Conservation (phyloP, 2,329 filamentous ascomycete genomes). For the Aspergillus sp. region DNA sequence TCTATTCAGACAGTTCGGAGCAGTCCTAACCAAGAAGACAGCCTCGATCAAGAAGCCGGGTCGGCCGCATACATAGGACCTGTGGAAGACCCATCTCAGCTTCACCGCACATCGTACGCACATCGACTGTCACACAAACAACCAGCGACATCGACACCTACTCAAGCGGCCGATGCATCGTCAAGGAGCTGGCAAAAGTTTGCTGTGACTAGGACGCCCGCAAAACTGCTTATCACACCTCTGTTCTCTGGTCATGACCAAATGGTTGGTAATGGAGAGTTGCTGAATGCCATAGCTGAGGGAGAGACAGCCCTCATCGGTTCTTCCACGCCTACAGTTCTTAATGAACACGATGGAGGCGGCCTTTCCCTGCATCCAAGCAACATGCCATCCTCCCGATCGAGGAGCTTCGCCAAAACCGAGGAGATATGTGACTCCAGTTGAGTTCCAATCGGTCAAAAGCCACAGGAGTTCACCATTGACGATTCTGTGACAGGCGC, state of each 20-base stretch:
- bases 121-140: background rate
- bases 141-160: background rate
- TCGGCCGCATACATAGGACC: background rate
- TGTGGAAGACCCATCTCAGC: slow-evolving; percentile 1
- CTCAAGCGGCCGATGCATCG: background rate
- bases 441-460: no score
- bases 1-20: background rate
- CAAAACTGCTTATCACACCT: background rate
- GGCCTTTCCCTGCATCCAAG: background rate
- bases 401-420: slow-evolving; percentile 1
- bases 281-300: background rate
- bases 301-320: background rate
- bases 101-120: background rate
- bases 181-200: background rate
- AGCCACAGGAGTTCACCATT: no score
- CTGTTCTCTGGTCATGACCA: background rate
- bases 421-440: slow-evolving; percentile 4
- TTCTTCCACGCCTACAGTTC: background rate
- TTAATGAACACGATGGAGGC: background rate
- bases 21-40: slow-evolving; percentile 1
- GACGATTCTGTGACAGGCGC: no score
- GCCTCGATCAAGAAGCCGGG: slow-evolving; percentile 1
- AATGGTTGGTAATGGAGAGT: background rate
- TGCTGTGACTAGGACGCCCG: background rate
- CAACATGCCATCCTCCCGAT: background rate